Evolutionary conservation across 257 asterid species (phyloP).

Genomic region (Przewalskia tangutica): DNA sequence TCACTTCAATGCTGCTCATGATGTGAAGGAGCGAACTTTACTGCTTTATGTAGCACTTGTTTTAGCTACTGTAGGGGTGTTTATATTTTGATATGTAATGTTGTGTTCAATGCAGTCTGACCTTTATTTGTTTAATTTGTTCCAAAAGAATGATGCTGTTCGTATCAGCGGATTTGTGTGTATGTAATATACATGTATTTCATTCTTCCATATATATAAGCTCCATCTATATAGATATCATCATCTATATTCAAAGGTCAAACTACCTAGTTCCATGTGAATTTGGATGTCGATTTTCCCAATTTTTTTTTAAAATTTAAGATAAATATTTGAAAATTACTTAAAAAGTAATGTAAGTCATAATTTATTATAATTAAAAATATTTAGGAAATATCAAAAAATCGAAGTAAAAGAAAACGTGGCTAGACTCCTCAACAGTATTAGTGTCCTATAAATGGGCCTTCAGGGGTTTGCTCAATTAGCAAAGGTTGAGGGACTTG

Average conservation of each 20-base stretch:
- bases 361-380: background rate
- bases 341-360: background rate
- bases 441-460: background rate
- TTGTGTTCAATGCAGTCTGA: background rate
- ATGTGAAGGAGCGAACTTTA: conserved; percentile 40
- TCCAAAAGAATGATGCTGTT: background rate
- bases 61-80: background rate
- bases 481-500: background rate
- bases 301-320: background rate
- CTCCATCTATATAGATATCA: background rate
- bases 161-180: background rate
- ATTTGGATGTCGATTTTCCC: background rate
- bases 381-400: background rate
- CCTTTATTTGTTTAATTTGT: background rate
- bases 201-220: background rate
- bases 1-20: conserved; percentile 45
- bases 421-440: background rate
- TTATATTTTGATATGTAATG: background rate
- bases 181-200: background rate
- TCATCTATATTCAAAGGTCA: background rate
- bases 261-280: background rate
- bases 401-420: background rate
- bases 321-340: background rate
- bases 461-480: background rate
- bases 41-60: background rate